Evolutionary conservation across 305 asterid genomes (phyloP).

Genomic region (Nicotiana rustica): DNA sequence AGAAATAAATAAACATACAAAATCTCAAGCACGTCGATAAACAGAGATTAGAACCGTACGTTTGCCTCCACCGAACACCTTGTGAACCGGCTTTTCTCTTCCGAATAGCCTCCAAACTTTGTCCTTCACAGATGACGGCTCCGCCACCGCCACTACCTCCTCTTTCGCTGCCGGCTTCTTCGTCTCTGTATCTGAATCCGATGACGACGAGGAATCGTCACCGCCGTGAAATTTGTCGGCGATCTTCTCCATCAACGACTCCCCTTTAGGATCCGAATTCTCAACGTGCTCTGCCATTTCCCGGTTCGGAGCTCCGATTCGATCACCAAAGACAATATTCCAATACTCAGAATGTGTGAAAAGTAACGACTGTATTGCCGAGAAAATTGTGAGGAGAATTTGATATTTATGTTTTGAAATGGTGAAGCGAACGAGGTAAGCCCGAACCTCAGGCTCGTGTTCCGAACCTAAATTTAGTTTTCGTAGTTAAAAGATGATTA

Average conservation of each 20-base stretch:
- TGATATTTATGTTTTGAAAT: conserved; percentile 21
- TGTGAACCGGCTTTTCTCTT: conserved; percentile 82
- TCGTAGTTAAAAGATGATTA: not conserved
- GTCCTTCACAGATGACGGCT: conserved; percentile 55
- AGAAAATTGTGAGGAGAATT: not conserved
- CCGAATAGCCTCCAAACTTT: conserved; percentile 67
- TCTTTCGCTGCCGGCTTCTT: conserved; percentile 35
- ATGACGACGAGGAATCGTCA: conserved; percentile 55
- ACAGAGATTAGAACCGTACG: conserved; percentile 54
- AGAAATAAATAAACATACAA: not conserved
- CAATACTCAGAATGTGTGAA: not conserved
- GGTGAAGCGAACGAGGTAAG: conserved; percentile 27
- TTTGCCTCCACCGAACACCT: conserved; percentile 87
- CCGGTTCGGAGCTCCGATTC: conserved; percentile 34
- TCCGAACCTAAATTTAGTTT: not conserved
- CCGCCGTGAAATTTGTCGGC: conserved; percentile 63
- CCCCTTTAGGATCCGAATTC: conserved; percentile 64
- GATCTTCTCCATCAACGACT: conserved; percentile 67
- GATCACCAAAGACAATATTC: not conserved
- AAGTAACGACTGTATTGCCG: not conserved
- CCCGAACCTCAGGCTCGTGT: conserved; percentile 24
- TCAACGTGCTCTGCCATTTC: conserved; percentile 84
- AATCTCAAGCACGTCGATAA: not conserved
- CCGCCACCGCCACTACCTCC: conserved; percentile 19
- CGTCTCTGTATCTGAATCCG: conserved; percentile 63